Percentiles rank a stretch among this genome's conserved stretches.
phyloP scores from a whole-genome alignment of 139 green algal genomes.

The Chlorella vulgaris region DNA sequence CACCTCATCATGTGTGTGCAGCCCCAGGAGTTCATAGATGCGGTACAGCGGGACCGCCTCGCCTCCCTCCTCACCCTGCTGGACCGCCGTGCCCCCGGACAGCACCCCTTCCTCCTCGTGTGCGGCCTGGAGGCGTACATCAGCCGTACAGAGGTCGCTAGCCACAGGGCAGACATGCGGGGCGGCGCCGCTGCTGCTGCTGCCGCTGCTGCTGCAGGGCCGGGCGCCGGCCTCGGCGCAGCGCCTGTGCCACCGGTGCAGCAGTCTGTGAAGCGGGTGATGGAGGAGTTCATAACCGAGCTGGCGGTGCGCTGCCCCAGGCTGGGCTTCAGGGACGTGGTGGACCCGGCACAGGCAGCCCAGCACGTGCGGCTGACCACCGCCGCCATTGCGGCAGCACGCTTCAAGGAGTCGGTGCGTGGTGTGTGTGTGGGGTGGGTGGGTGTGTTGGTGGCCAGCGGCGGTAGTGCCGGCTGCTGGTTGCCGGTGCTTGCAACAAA shows the following conservation, averaged over 20 bases:
- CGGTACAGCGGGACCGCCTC: conserved; percentile 25
- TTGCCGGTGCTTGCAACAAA: too few species aligned
- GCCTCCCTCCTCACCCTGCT: conserved; percentile 6
- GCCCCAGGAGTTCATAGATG: conserved; percentile 42
- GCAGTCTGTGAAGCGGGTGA: not conserved
- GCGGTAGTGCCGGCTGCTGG: not conserved
- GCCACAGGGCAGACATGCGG: not conserved
- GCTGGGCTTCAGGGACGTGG: conserved; percentile 28
- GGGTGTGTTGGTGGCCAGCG: not conserved
- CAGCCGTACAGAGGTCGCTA: not conserved
- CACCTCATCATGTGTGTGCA: not conserved
- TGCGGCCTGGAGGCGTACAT: conserved; percentile 24
- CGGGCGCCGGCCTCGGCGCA: too few species aligned
- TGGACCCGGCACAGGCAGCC: conserved; percentile 18
- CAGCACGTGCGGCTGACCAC: conserved; percentile 39
- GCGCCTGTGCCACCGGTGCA: too few species aligned
- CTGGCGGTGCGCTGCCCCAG: conserved; percentile 27
- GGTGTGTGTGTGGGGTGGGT: not conserved
- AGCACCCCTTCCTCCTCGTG: conserved; percentile 20
- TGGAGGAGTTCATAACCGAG: conserved; percentile 32
- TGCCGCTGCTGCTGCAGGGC: not conserved
- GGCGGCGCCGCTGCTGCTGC: not conserved
- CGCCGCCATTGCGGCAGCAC: conserved; percentile 23
- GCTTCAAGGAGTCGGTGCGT: not conserved
- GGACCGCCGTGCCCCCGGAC: conserved; percentile 20